Evolutionary conservation across 2,329 filamentous ascomycete genomes (phyloP).

Genomic region (Arthrobotrys iridis): DNA sequence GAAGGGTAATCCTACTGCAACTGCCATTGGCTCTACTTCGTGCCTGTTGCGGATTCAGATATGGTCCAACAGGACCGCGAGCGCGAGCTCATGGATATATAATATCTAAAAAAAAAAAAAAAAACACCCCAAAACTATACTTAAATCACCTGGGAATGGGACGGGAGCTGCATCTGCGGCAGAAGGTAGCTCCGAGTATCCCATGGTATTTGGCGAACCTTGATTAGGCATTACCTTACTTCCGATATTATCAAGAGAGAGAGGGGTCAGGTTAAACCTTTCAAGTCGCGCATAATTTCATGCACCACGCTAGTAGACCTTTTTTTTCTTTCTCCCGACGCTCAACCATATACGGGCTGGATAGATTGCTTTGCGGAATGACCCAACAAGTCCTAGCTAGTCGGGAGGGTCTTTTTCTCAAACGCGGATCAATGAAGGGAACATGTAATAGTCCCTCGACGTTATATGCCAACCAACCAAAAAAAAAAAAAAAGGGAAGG

Average conservation of each 20-base stretch:
- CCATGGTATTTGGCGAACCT: slow-evolving; percentile 8
- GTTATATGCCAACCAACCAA: slow-evolving; percentile 19
- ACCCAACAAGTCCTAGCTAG: slow-evolving; percentile 13
- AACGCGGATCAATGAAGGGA: slow-evolving; percentile 8
- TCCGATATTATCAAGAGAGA: slow-evolving; percentile 9
- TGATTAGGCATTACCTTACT: slow-evolving; percentile 9
- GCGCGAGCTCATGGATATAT: slow-evolving; percentile 23
- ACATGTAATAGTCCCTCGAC: slow-evolving; percentile 3
- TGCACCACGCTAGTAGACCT: slow-evolving; percentile 10
- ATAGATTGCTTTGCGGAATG: too few species aligned
- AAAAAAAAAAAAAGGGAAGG: too few species aligned
- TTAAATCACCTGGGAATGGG: slow-evolving; percentile 33
- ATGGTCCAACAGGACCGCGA: slow-evolving; percentile 21
- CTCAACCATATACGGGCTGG: slow-evolving; percentile 12
- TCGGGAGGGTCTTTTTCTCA: slow-evolving; percentile 1
- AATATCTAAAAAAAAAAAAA: too few species aligned
- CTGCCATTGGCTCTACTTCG: slow-evolving; percentile 24
- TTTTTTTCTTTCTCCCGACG: too few species aligned
- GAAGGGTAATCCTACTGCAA: slow-evolving; percentile 22
- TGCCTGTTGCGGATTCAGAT: slow-evolving; percentile 3
- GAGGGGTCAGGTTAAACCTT: slow-evolving; percentile 24
- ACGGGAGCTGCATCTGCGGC: neutral
- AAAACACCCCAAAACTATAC: slow-evolving; percentile 26
- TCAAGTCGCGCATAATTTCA: slow-evolving; percentile 8
- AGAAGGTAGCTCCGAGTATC: slow-evolving; percentile 32